Conservation (phyloP, 202 grass and related monocot genomes). For the Saccharum hybrid region DNA sequence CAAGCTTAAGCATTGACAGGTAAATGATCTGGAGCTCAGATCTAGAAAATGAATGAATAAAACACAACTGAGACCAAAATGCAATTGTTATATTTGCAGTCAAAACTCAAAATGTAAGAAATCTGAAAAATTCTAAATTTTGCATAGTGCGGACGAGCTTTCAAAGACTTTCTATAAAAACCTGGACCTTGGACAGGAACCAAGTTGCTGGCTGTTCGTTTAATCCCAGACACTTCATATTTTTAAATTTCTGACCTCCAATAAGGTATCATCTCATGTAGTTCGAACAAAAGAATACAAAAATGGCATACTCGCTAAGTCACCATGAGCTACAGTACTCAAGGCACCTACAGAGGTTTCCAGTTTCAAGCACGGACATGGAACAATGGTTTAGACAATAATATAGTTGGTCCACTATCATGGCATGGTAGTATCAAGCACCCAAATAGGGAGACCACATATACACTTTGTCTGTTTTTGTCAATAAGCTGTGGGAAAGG, state of each 20-base stretch:
- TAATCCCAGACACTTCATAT: not conserved
- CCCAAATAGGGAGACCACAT: not conserved
- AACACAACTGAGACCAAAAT: not conserved
- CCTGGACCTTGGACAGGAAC: not conserved
- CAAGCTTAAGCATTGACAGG: slow-evolving; percentile 33
- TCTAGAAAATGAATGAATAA: slow-evolving; percentile 25
- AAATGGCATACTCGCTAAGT: not conserved
- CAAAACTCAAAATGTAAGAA: not conserved
- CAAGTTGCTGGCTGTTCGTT: not conserved
- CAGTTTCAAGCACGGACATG: not conserved
- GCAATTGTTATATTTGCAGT: not conserved
- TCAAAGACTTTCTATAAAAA: slow-evolving; percentile 5
- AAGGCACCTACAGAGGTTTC: not conserved
- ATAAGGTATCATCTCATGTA: not conserved
- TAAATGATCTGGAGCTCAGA: slow-evolving; percentile 30
- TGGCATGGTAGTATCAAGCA: slow-evolving; percentile 3
- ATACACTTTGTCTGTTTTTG: not conserved
- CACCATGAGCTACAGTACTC: not conserved
- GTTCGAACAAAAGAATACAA: not conserved
- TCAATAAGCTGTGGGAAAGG: not conserved
- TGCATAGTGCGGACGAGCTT: not conserved
- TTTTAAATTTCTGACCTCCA: not conserved
- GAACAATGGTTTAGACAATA: not conserved
- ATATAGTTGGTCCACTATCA: not conserved
- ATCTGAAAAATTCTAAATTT: not conserved